Evolutionary conservation across 176 grass and related monocot genomes (phyloP), one percentile per base, ranked within the genome.

Genomic region (Aegilops tauschii): DNA sequence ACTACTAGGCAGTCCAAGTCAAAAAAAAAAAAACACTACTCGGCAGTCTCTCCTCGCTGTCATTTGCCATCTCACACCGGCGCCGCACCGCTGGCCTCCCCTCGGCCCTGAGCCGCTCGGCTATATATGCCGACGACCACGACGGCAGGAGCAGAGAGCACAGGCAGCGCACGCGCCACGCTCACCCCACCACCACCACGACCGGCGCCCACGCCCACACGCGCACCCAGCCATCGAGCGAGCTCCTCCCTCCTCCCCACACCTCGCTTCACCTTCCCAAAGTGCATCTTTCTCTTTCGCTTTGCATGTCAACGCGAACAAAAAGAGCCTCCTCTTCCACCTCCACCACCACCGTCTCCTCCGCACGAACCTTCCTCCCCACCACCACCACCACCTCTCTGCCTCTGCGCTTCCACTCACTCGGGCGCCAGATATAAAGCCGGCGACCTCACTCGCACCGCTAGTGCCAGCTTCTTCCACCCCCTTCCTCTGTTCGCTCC

Each of bases 271-370:
- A 28, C 14, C 49, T 29, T 34, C 84, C 69, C 78, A 72, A 84
- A 81, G 82, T 59, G 54, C 56, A 65, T 74, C 86, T 88, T 62
- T 83, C 83, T 7, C 83, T 86, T 83, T 79, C 56, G 44, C 87
- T 64, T 65, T 76, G 80, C 80, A 79, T 86, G 87, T 92, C 90
- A 92, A 92, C 90, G 87, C 90, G 74, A 83, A 89, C 90, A 89
- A 80, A 92, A 89, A 86, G 87, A 89, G 32, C 42, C 27, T 10
- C 69, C 35, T 47, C 69, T 61, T 70, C 84, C 12, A 23, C 67
- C 81, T 13, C 86, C 86, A 47, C 86, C 76, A 5, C 68, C 75
- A 1, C 11, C 65, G 9, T 29, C 37, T 13, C 56, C 39, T 18
- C 23, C 61, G 18, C 39, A 28, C 67, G 87, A 86, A 89, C 62